Evolutionary conservation across 495 filamentous ascomycete species (phyloP).

Genomic region (Podospora fimiseda): DNA sequence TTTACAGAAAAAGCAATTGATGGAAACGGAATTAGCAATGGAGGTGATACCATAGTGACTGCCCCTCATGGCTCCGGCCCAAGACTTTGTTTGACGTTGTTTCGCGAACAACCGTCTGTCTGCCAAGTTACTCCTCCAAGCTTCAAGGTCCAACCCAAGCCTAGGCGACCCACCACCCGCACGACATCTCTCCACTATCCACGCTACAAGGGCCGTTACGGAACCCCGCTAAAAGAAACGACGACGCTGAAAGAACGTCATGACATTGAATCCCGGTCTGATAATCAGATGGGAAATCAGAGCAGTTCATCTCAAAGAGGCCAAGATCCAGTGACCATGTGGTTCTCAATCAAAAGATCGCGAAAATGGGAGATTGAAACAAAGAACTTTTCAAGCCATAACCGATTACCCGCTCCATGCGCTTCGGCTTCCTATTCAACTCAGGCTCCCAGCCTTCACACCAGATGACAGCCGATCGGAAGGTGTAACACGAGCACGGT

Average conservation of each 20-base stretch:
- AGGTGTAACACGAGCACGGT: too few species aligned
- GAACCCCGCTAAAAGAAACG: background rate
- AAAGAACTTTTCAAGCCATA: background rate
- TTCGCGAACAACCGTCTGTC: too few species aligned
- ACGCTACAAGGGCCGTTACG: background rate
- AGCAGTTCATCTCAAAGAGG: slow-evolving; percentile 1
- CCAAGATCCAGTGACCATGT: background rate
- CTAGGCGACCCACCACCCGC: background rate
- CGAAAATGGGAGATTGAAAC: background rate
- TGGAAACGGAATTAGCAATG: too few species aligned
- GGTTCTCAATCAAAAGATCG: background rate
- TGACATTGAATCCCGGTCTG: too few species aligned
- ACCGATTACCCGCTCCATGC: background rate
- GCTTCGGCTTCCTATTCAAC: too few species aligned
- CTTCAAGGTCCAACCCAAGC: background rate
- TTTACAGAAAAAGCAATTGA: too few species aligned
- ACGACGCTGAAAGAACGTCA: background rate
- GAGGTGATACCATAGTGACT: too few species aligned
- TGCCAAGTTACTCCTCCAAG: background rate
- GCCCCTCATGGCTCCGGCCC: too few species aligned
- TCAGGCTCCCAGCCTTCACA: too few species aligned
- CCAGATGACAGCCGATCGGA: too few species aligned
- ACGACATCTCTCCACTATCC: background rate
- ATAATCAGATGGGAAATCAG: background rate
- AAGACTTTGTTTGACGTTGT: too few species aligned